A percentile compares a stretch with the other conserved stretches of the same genome.
phyloP scores from a whole-genome alignment of 257 asterid genomes.

The Craterostigma plantagineum region DNA sequence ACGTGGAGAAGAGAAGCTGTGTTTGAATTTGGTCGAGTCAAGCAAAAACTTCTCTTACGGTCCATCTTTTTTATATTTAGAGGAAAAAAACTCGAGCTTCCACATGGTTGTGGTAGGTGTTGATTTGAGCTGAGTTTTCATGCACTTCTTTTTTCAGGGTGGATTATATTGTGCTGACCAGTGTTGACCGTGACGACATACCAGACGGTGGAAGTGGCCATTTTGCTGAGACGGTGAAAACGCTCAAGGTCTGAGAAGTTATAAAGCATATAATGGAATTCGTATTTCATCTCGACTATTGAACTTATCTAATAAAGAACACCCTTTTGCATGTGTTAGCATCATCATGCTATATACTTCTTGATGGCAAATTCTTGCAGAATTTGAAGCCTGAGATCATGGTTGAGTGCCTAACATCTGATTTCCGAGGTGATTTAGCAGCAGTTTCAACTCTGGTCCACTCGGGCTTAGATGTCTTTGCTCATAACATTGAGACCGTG shows the following conservation, averaged over 20 bases:
- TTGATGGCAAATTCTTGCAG: constrained; percentile 19
- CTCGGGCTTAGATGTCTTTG: constrained; percentile 92
- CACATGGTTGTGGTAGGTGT: too few species aligned
- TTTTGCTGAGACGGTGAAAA: constrained; percentile 85
- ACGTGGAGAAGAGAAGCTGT: too few species aligned
- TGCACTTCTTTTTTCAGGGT: constrained; percentile 25
- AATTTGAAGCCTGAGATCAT: constrained; percentile 70
- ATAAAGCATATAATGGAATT: too few species aligned
- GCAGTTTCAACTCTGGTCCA: constrained; percentile 63
- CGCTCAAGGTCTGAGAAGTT: constrained; percentile 52
- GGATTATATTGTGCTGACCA: constrained; percentile 87
- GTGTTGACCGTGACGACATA: constrained; percentile 91
- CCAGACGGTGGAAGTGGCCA: constrained; percentile 97
- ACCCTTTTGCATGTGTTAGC: too few species aligned
- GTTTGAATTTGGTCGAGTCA: too few species aligned
- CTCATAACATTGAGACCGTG: constrained; percentile 90
- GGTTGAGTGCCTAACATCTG: constrained; percentile 94
- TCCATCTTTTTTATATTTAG: too few species aligned
- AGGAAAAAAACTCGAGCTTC: too few species aligned
- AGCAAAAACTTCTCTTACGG: too few species aligned
- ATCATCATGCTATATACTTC: too few species aligned
- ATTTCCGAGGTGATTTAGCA: constrained; percentile 79
- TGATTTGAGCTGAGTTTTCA: not conserved
- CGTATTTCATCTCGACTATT: too few species aligned
- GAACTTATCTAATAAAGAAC: too few species aligned